Evolutionary conservation across 176 grass and related monocot species (phyloP).

Genomic region (Zoysia pacifica): DNA sequence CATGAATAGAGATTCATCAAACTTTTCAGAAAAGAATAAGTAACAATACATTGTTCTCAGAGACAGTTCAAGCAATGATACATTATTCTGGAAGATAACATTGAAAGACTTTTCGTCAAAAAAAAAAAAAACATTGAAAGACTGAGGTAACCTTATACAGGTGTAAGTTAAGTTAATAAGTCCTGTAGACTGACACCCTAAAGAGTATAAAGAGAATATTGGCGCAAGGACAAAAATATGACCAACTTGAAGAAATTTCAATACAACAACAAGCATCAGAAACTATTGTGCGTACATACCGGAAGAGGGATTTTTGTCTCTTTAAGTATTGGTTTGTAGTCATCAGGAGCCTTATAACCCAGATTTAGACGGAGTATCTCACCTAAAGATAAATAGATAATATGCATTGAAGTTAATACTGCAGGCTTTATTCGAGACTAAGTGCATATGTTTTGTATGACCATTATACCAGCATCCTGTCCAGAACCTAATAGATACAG

Average conservation of each 20-base stretch:
- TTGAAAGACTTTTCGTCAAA: neutral
- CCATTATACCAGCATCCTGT: neutral
- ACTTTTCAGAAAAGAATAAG: neutral
- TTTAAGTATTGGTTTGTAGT: conserved; percentile 88
- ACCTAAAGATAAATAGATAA: conserved; percentile 63
- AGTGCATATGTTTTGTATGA: neutral
- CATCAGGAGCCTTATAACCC: conserved; percentile 73
- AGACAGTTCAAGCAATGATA: neutral
- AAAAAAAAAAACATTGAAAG: neutral
- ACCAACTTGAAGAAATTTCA: neutral
- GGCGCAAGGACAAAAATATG: conserved; percentile 7
- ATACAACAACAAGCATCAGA: conserved; percentile 27
- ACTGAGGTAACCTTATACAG: conserved; percentile 8
- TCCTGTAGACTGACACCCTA: neutral
- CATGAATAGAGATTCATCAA: conserved; percentile 4
- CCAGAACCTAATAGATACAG: conserved; percentile 11
- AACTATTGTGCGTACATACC: conserved; percentile 47
- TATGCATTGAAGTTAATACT: conserved; percentile 22
- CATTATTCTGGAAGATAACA: conserved; percentile 15
- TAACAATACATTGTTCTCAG: neutral
- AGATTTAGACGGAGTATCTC: conserved; percentile 82
- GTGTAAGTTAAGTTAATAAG: neutral
- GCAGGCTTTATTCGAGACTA: conserved; percentile 3
- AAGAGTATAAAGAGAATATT: neutral
- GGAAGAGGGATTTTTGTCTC: conserved; percentile 79